Conservation (phyloP, 2,329 filamentous ascomycete genomes). For the Aureobasidium sp. region DNA sequence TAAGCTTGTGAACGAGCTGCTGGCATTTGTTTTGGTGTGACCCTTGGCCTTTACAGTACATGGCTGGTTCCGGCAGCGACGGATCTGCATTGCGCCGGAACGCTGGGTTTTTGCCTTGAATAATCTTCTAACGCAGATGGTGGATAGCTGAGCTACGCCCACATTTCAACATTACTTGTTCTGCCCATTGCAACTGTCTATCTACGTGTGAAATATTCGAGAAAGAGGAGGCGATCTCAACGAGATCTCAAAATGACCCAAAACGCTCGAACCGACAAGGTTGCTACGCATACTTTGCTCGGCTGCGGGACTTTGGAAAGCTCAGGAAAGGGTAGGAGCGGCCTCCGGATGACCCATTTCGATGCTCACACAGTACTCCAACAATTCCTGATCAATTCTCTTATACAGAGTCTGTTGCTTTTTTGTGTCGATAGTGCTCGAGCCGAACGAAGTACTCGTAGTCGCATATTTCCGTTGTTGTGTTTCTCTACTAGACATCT, state of each 20-base stretch:
- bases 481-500: background rate
- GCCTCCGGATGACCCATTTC: background rate
- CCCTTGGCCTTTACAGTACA: background rate
- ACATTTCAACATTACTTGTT: background rate
- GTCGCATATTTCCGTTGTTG: background rate
- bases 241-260: background rate
- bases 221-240: background rate
- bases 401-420: background rate
- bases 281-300: background rate
- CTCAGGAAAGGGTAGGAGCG: background rate
- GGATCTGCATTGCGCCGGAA: constrained; percentile 3
- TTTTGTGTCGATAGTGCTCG: background rate
- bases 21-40: background rate
- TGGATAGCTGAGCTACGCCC: background rate
- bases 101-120: background rate
- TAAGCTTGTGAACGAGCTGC: background rate
- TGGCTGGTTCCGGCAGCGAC: background rate
- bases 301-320: background rate
- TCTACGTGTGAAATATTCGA: background rate
- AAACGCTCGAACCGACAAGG: background rate
- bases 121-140: background rate
- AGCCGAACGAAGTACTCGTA: no score
- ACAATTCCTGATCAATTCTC: background rate
- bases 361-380: background rate
- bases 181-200: background rate